These are phyloP conservation scores for Starmerella potacharoeniae DNA, from an alignment of 805 yeast genomes.

Conservation along the genomic window DNA sequence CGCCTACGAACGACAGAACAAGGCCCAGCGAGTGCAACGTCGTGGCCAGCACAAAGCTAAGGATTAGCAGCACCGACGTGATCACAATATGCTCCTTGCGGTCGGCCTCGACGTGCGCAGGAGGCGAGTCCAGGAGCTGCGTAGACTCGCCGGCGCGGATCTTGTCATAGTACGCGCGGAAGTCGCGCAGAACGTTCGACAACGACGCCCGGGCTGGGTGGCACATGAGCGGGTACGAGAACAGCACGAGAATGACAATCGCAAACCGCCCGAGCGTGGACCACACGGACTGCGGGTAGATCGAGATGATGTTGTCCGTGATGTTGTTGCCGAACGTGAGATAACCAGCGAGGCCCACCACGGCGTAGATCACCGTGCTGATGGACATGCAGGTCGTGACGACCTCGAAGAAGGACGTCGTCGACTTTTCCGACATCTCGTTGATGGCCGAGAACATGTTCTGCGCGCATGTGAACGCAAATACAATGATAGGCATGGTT, in stretches of 20 bases:
- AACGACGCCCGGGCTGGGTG: constrained; percentile 83
- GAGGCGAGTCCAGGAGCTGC: constrained; percentile 4
- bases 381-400: constrained; percentile 44
- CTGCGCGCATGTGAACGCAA: constrained; percentile 93
- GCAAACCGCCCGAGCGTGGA: constrained; percentile 71
- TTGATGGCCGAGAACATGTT: constrained; percentile 84
- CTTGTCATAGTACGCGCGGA: constrained; percentile 3
- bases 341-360: constrained; percentile 76
- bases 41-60: constrained; percentile 54
- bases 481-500: constrained; percentile 81
- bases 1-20: constrained; percentile 78
- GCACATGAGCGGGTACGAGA: constrained; percentile 81
- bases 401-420: constrained; percentile 37
- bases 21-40: constrained; percentile 63
- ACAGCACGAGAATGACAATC: constrained; percentile 65
- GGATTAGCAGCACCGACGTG: constrained; percentile 37
- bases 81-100: constrained; percentile 29
- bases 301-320: constrained; percentile 64
- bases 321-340: constrained; percentile 75
- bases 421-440: constrained; percentile 52
- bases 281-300: constrained; percentile 55
- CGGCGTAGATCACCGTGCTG: constrained; percentile 51
- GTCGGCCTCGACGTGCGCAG: background rate
- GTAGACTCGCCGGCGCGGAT: background rate
- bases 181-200: constrained; percentile 51